Evolutionary conservation across 192 early-diverging fungal species (phyloP).

Genomic region (Cladochytrium replicatum): DNA sequence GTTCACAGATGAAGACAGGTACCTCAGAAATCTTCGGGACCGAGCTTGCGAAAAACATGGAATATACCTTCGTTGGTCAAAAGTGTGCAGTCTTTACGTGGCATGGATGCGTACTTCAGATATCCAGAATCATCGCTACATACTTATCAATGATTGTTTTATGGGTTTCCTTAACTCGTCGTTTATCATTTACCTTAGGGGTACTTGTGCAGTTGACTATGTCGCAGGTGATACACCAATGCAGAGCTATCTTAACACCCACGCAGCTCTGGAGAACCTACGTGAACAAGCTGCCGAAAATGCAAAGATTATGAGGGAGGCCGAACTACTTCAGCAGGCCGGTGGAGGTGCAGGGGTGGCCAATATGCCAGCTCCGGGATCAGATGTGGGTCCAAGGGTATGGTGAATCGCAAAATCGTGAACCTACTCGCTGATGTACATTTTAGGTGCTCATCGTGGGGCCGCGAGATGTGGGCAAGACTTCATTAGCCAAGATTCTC

Average conservation of each 20-base stretch:
- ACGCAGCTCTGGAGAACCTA: slow-evolving; percentile 74
- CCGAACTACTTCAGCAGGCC: slow-evolving; percentile 18
- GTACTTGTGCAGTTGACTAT: slow-evolving; percentile 69
- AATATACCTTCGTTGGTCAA: slow-evolving; percentile 70
- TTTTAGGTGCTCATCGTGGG: slow-evolving; percentile 76
- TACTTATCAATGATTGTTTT: slow-evolving; percentile 9
- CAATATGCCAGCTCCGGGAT: not conserved
- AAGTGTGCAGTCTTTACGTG: slow-evolving; percentile 89
- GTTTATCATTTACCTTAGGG: slow-evolving; percentile 20
- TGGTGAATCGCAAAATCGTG: too few relatives aligned
- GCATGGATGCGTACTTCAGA: slow-evolving; percentile 71
- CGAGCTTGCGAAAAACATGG: slow-evolving; percentile 71
- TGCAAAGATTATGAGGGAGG: slow-evolving; percentile 3
- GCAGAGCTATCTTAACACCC: slow-evolving; percentile 77
- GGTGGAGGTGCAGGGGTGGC: slow-evolving; percentile 1
- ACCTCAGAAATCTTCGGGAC: slow-evolving; percentile 91
- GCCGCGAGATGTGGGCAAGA: slow-evolving; percentile 88
- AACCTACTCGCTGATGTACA: not conserved
- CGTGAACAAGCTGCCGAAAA: slow-evolving; percentile 38
- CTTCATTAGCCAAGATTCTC: slow-evolving; percentile 72
- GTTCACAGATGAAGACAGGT: slow-evolving; percentile 64
- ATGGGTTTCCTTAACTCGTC: slow-evolving; percentile 10
- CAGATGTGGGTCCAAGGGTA: not conserved
- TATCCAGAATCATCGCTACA: slow-evolving; percentile 17
- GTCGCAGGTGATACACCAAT: slow-evolving; percentile 95